These are phyloP conservation scores for Diplosphaera chodatii DNA, from an alignment of 139 green algal genomes.

Conservation along the genomic window DNA sequence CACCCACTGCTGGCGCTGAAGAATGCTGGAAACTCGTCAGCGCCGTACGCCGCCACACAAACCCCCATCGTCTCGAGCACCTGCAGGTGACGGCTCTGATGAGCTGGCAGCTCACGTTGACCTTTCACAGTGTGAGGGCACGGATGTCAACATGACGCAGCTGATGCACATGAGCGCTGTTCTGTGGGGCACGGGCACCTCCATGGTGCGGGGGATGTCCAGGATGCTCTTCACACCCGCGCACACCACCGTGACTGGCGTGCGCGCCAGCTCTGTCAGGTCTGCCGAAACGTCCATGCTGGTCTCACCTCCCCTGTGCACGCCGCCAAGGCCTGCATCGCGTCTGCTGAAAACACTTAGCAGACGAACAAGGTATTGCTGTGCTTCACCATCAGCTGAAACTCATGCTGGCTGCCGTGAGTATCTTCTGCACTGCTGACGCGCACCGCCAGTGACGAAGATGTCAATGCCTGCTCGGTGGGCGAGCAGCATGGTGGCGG, in stretches of 20 bases:
- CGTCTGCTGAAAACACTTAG: conserved; percentile 3
- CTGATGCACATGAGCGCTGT: too few species aligned
- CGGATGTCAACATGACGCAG: too few species aligned
- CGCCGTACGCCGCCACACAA: conserved; percentile 68
- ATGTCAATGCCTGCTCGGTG: conserved; percentile 67
- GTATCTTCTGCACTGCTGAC: too few species aligned
- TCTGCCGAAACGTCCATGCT: conserved; percentile 89
- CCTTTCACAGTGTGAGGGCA: too few species aligned
- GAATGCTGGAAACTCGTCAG: conserved; percentile 94
- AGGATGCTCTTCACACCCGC: conserved; percentile 93
- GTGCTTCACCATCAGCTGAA: not conserved
- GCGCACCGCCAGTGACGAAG: conserved; percentile 67
- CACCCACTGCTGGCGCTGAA: conserved; percentile 77
- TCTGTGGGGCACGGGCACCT: too few species aligned
- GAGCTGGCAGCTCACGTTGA: too few species aligned
- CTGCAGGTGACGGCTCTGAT: not conserved
- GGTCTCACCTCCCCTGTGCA: conserved; percentile 71
- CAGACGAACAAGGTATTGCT: not conserved
- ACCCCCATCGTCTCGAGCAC: conserved; percentile 58
- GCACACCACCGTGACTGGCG: conserved; percentile 89
- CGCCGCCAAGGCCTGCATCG: conserved; percentile 59
- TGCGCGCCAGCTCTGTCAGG: conserved; percentile 81
- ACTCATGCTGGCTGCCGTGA: too few species aligned
- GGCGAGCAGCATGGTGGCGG: conserved; percentile 88
- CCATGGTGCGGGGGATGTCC: conserved; percentile 94